Conservation (phyloP, 768 basidiomycete genomes). For the Naganishia friedmannii region DNA sequence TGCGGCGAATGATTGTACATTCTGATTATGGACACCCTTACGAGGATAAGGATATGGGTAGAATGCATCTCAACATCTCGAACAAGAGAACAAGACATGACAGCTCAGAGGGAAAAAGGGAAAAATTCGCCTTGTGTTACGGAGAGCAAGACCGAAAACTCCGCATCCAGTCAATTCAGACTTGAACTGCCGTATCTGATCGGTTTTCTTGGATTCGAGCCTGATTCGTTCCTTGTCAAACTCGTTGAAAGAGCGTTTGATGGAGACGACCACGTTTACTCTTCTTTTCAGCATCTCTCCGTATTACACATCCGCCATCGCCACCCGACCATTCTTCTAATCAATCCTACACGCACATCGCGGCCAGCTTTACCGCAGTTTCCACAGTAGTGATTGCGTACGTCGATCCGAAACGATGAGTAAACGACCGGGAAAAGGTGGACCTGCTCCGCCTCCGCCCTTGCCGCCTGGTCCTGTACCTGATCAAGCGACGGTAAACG, state of each 20-base stretch:
- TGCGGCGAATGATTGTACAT: not conserved
- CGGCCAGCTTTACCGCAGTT: not conserved
- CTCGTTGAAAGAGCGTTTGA: not conserved
- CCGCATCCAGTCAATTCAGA: too few species aligned
- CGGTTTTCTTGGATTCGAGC: not conserved
- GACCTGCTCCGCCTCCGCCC: conserved; percentile 25
- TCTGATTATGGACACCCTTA: too few species aligned
- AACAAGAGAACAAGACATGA: too few species aligned
- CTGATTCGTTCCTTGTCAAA: not conserved
- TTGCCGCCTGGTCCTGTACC: conserved; percentile 28
- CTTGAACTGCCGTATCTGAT: not conserved
- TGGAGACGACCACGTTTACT: not conserved
- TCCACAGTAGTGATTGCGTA: not conserved
- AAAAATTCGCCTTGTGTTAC: too few species aligned
- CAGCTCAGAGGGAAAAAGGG: too few species aligned
- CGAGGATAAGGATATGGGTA: too few species aligned
- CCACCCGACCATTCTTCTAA: not conserved
- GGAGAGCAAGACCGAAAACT: too few species aligned
- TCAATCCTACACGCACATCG: not conserved
- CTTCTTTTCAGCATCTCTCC: not conserved
- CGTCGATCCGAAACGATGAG: conserved; percentile 4
- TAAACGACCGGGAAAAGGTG: conserved; percentile 14
- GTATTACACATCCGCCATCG: not conserved
- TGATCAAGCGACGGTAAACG: conserved; percentile 22
- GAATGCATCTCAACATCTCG: too few species aligned